phyloP scores from a whole-genome alignment of 495 filamentous ascomycete genomes.

The Xylaria intraflava region DNA sequence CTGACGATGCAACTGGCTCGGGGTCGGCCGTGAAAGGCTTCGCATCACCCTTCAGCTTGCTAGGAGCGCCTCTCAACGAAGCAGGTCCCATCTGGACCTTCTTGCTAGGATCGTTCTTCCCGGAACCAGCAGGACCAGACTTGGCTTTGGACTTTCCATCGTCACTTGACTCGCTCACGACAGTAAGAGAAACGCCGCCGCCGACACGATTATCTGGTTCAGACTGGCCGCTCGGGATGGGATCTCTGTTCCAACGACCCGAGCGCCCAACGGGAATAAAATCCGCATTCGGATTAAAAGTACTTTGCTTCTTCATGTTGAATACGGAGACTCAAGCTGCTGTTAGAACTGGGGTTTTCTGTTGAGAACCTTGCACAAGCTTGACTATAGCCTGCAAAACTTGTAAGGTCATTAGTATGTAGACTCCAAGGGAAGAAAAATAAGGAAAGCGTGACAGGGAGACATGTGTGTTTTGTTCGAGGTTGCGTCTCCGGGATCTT shows the following conservation, averaged over 20 bases:
- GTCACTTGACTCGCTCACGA: not conserved
- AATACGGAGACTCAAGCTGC: not conserved
- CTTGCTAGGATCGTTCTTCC: too few relatives aligned
- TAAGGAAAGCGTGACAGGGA: too few relatives aligned
- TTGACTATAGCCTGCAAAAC: too few relatives aligned
- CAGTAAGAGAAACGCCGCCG: constrained; percentile 1
- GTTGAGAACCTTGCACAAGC: not conserved
- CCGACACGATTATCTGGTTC: not conserved
- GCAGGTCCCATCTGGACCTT: too few relatives aligned
- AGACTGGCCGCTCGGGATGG: not conserved
- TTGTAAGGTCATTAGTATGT: too few relatives aligned
- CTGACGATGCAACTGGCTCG: not conserved
- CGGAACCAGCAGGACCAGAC: not conserved
- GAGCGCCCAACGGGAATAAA: not conserved
- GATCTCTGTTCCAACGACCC: not conserved
- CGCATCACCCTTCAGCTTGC: not conserved
- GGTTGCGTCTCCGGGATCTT: too few relatives aligned
- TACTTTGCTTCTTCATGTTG: not conserved
- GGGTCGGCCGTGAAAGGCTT: not conserved
- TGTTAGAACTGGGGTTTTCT: not conserved
- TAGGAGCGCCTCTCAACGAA: not conserved
- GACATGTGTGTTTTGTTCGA: too few relatives aligned
- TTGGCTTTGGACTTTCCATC: not conserved
- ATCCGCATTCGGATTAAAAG: not conserved
- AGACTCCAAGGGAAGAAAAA: too few relatives aligned